Conservation (phyloP, 306 rosid genomes). For the Malus sylvestris region DNA sequence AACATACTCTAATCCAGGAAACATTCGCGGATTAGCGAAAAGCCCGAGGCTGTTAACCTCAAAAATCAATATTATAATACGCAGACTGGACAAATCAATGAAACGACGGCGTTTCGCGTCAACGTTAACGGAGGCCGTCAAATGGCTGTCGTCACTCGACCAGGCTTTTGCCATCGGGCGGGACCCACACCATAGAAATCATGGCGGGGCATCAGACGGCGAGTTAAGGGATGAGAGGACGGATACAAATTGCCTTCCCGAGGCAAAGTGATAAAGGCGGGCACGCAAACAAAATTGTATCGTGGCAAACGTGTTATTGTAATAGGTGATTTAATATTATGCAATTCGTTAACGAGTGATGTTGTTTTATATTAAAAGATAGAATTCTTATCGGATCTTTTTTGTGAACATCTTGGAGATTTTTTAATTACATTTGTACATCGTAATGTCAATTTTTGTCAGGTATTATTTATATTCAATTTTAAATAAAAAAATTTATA, state of each 20-base stretch:
- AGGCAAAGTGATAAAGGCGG: conserved; percentile 12
- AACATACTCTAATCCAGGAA: conserved; percentile 20
- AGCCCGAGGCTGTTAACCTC: not conserved
- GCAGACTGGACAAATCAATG: not conserved
- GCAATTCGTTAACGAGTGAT: too few relatives aligned
- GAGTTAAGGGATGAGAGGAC: conserved; percentile 5
- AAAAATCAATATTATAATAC: too few relatives aligned
- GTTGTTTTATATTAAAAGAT: too few relatives aligned
- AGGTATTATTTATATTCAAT: too few relatives aligned
- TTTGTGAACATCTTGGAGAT: accelerated
- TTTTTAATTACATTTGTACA: too few relatives aligned
- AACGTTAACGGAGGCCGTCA: conserved; percentile 25
- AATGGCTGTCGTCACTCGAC: conserved; percentile 14
- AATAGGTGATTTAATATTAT: too few relatives aligned
- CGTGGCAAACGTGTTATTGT: too few relatives aligned
- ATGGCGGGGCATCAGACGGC: conserved; percentile 13
- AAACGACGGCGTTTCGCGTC: conserved; percentile 8
- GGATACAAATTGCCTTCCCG: conserved; percentile 48
- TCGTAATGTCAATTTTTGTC: too few relatives aligned
- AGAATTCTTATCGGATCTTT: too few relatives aligned
- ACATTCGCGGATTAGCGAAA: conserved; percentile 18
- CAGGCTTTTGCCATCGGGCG: conserved; percentile 10
- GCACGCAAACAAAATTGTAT: not conserved
- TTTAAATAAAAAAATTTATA: too few relatives aligned
- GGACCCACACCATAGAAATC: conserved; percentile 14